phyloP scores from a whole-genome alignment of 306 rosid species.

The Glycine soja region DNA sequence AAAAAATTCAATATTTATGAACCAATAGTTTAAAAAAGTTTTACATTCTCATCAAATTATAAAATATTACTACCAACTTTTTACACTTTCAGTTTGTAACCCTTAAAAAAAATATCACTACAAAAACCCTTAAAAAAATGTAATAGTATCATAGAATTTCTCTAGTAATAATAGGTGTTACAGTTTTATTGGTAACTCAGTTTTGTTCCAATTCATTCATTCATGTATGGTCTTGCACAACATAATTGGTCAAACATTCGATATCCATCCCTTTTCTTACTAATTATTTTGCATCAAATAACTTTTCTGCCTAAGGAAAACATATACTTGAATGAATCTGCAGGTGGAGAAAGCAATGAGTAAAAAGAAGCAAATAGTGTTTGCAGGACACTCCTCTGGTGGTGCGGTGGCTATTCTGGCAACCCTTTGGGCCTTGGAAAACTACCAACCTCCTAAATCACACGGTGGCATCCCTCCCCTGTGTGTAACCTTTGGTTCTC shows the following conservation, averaged over 20 bases:
- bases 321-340: constrained; percentile 21
- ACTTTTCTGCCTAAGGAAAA: constrained; percentile 3
- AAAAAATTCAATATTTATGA: too few relatives aligned
- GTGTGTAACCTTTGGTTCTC: constrained; percentile 86
- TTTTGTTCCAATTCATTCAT: not conserved
- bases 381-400: constrained; percentile 80
- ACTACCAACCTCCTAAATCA: not conserved
- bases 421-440: constrained; percentile 69
- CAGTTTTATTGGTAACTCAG: not conserved
- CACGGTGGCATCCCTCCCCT: constrained; percentile 31
- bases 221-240: constrained; percentile 7
- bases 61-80: too few relatives aligned
- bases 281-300: not conserved
- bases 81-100: too few relatives aligned
- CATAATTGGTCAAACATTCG: not conserved
- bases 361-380: constrained; percentile 53
- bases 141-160: too few relatives aligned
- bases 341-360: constrained; percentile 59
- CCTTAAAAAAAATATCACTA: too few relatives aligned
- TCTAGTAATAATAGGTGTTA: not conserved
- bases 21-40: too few relatives aligned
- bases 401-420: constrained; percentile 76
- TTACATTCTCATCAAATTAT: too few relatives aligned
- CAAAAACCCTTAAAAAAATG: too few relatives aligned
- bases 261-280: not conserved